Percentiles rank a stretch among this genome's conserved stretches.
phyloP scores from a whole-genome alignment of 192 early-diverging fungal genomes.

The Backusella liffmaniae region DNA sequence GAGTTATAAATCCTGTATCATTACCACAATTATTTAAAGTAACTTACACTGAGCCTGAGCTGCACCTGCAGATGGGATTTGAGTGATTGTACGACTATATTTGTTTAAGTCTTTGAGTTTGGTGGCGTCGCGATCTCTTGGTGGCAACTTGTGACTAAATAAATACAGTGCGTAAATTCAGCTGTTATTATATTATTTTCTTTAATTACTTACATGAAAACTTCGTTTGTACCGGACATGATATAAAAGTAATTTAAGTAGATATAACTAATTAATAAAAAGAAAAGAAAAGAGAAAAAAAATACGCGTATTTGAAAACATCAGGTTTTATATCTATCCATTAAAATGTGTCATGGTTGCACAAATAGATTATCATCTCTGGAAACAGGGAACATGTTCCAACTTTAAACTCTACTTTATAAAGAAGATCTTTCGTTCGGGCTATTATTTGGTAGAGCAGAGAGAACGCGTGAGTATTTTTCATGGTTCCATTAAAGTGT shows the following conservation, averaged over 20 bases:
- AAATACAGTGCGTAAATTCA: background rate
- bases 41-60: slow-evolving; percentile 80
- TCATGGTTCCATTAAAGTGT: background rate
- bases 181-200: background rate
- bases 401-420: background rate
- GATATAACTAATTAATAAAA: background rate
- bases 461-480: background rate
- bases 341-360: background rate
- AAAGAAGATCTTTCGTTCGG: background rate
- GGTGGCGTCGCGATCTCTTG: slow-evolving; percentile 23
- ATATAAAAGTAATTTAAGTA: background rate
- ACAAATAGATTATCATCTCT: slow-evolving; percentile 6
- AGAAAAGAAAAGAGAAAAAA: background rate
- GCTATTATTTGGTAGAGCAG: background rate
- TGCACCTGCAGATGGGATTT: slow-evolving; percentile 77
- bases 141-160: slow-evolving; percentile 29
- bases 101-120: slow-evolving; percentile 55
- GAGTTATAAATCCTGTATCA: background rate
- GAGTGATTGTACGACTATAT: slow-evolving; percentile 76
- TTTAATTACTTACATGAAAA: slow-evolving; percentile 15
- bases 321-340: background rate
- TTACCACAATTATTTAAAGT: background rate
- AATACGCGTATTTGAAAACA: background rate
- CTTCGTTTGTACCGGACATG: slow-evolving; percentile 17
- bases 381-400: background rate